Base-by-base conservation (phyloP, 768 basidiomycete genomes). In the Podaxis sp. region DNA sequence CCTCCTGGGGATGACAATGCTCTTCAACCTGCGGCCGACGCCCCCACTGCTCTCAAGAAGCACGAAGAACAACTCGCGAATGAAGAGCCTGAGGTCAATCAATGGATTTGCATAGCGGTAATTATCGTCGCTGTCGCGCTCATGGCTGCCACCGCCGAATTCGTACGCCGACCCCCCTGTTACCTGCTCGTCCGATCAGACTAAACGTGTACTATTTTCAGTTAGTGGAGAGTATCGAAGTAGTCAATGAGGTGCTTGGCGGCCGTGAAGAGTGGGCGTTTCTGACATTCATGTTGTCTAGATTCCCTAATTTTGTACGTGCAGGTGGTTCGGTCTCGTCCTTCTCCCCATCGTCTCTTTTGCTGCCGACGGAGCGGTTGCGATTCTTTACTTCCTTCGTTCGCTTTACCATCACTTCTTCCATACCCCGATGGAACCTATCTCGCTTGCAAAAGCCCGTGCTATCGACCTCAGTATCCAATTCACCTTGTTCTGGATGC, bases 391-490 rank as follows among this genome's bases (percentile, higher is more conserved):
- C 70, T 89, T 87, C 71, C 28, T 82, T 28, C 80, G 78, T 23
- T 77, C 76, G 42, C 53, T 74, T 38, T 67, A 80, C 55, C 73
- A 73, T 38, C 73, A 78, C 56, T 69, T 80, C 63, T 73, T 82
- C 66, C 67, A 68, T 9, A 69, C 72, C 40, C 70, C 74, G 3
- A 73, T 74, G 0, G 73, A 82, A 14, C 87, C 87, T 1, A 74
- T 76, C 4, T 77, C 79, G n/a, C 73, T 89, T 21, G 89, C 89
- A 0, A 83, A 83, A 67, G 87, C 79, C 0, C 79, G 84, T 23
- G 85, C 88, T 4, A 91, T 91, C 61, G 90, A 91, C 68, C 77
- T 90, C 50, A 86, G 85, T 66, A 89, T 91, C 59, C 90, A 91
- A 66, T 91, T 91, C 70, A 79, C 79, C 16, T 75, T 91, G 10